phyloP scores from a whole-genome alignment of 1,139 yeast genomes.

The Taphrina pruni region DNA sequence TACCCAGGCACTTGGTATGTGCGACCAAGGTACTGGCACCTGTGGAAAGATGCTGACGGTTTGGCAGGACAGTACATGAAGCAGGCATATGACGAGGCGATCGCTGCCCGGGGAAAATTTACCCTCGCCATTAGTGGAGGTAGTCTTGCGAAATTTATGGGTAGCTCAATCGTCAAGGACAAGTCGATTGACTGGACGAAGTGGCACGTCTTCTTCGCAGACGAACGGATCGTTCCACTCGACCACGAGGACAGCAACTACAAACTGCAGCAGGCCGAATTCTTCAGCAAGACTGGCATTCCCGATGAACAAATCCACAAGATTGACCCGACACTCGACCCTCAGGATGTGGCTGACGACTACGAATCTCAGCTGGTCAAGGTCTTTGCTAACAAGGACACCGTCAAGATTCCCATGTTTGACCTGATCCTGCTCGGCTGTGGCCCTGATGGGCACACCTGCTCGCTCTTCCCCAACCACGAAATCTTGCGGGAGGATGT shows the following conservation, averaged over 20 bases:
- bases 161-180: slow-evolving; percentile 69
- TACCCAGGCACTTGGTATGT: slow-evolving; percentile 39
- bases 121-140: slow-evolving; percentile 94
- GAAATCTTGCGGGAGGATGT: slow-evolving; percentile 84
- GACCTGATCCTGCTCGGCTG: slow-evolving; percentile 90
- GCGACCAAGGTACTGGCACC: background rate
- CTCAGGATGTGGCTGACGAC: slow-evolving; percentile 92
- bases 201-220: slow-evolving; percentile 90
- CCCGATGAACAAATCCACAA: slow-evolving; percentile 73
- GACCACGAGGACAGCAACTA: slow-evolving; percentile 83
- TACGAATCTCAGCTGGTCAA: slow-evolving; percentile 84
- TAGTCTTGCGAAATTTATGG: slow-evolving; percentile 78
- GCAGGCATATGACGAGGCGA: slow-evolving; percentile 74
- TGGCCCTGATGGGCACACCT: slow-evolving; percentile 98
- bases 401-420: slow-evolving; percentile 93
- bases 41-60: background rate
- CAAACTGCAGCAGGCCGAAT: slow-evolving; percentile 82
- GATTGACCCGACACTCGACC: slow-evolving; percentile 80
- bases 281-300: slow-evolving; percentile 68
- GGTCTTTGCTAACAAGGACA: slow-evolving; percentile 84
- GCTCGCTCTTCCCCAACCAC: slow-evolving; percentile 91
- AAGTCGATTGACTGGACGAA: slow-evolving; percentile 81
- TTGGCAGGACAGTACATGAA: slow-evolving; percentile 74
- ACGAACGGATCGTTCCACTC: slow-evolving; percentile 92
- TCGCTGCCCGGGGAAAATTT: slow-evolving; percentile 63